These are phyloP conservation scores for Colletotrichum euphorbiae DNA, from an alignment of 2,329 filamentous ascomycete species.

Conservation along the genomic window DNA sequence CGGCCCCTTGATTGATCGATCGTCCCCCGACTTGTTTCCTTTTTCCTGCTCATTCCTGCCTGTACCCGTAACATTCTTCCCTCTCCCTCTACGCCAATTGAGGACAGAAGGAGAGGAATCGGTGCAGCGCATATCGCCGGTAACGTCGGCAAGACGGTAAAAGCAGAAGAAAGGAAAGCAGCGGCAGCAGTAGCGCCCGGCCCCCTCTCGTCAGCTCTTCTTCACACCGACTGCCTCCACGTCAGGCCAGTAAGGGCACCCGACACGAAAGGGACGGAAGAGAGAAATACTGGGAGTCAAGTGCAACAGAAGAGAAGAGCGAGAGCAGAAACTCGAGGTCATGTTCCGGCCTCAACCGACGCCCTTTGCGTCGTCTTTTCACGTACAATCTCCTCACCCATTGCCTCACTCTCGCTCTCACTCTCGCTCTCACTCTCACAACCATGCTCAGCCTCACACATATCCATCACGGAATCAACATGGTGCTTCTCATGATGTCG, in stretches of 20 bases:
- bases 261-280: neutral
- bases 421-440: slow-evolving; percentile 3
- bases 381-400: slow-evolving; percentile 39
- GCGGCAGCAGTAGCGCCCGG: neutral
- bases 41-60: neutral
- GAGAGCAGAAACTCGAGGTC: slow-evolving; percentile 41
- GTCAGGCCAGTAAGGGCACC: neutral
- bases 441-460: slow-evolving; percentile 9
- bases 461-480: neutral
- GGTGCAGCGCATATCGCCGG: slow-evolving; percentile 2
- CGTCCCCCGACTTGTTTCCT: neutral
- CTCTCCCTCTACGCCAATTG: slow-evolving; percentile 2
- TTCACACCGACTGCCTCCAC: neutral
- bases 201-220: neutral
- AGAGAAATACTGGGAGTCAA: neutral
- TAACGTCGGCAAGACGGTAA: slow-evolving; percentile 13
- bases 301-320: neutral
- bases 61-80: neutral
- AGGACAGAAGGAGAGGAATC: slow-evolving; percentile 5
- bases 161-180: neutral
- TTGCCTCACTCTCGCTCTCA: slow-evolving; percentile 9
- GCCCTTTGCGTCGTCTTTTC: slow-evolving; percentile 58
- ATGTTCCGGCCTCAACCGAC: slow-evolving; percentile 69
- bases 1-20: neutral
- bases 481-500: neutral